phyloP scores from a whole-genome alignment of 306 rosid species.

The Malus orientalis region DNA sequence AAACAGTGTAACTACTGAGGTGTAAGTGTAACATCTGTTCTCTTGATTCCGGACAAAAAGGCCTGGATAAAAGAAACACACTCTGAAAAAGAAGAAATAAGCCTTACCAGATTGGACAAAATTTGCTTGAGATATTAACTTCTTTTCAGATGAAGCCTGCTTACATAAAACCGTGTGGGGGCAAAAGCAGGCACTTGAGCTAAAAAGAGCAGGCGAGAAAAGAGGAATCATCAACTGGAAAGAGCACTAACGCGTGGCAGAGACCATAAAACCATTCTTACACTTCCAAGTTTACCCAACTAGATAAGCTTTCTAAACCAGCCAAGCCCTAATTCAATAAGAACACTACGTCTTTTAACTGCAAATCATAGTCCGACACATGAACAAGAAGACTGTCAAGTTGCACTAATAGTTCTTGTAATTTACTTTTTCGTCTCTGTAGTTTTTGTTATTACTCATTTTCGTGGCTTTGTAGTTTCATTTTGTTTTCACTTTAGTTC shows the following conservation, averaged over 20 bases:
- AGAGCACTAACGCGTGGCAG: constrained; percentile 1
- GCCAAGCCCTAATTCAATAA: no score
- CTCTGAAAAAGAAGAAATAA: neutral
- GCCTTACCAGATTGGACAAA: neutral
- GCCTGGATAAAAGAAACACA: neutral
- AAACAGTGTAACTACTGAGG: no score
- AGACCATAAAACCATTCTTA: neutral
- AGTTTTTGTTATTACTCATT: neutral
- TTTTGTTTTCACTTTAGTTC: neutral
- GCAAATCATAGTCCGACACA: no score
- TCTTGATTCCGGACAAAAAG: no score
- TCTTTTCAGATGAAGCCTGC: neutral
- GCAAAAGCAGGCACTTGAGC: constrained; percentile 5
- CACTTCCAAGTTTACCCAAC: neutral
- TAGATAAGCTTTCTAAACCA: neutral
- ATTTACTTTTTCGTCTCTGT: neutral
- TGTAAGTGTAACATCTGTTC: no score
- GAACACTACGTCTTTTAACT: no score
- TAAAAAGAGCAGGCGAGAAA: neutral
- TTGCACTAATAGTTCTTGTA: no score
- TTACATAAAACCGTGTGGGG: constrained; percentile 5
- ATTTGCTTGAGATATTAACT: neutral
- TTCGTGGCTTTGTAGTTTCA: neutral
- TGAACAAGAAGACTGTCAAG: no score
- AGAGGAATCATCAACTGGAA: constrained; percentile 1